Percentiles rank a stretch among this genome's conserved stretches.
Conservation (phyloP, 2,329 filamentous ascomycete species). For the Aschersonia sp. region DNA sequence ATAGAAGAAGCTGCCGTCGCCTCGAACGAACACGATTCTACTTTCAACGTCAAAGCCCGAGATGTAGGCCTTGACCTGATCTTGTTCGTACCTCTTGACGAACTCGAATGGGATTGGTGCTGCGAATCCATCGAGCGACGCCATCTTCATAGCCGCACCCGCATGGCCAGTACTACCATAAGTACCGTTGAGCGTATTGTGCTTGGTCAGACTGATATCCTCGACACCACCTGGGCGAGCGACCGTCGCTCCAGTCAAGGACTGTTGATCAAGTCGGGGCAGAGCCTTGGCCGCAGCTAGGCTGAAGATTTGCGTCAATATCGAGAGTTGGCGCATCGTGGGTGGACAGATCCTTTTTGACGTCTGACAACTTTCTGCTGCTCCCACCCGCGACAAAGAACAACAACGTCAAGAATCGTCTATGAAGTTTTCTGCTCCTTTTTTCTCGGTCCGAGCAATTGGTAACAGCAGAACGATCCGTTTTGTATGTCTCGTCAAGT, state of each 20-base stretch:
- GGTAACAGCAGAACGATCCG: too few relatives aligned
- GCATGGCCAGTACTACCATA: slow-evolving; percentile 4
- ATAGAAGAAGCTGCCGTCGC: slow-evolving; percentile 25
- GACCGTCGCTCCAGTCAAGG: slow-evolving; percentile 8
- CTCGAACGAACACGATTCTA: slow-evolving; percentile 26
- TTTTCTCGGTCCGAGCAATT: too few relatives aligned
- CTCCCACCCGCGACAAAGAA: too few relatives aligned
- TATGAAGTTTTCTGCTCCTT: too few relatives aligned
- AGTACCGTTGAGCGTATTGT: slow-evolving; percentile 26
- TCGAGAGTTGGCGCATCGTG: too few relatives aligned
- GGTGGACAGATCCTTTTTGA: too few relatives aligned
- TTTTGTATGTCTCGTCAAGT: too few relatives aligned
- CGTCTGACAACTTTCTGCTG: too few relatives aligned
- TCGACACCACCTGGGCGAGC: slow-evolving; percentile 14
- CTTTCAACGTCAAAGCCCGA: slow-evolving; percentile 25
- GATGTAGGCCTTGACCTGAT: slow-evolving; percentile 28
- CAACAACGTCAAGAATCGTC: too few relatives aligned
- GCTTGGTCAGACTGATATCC: slow-evolving; percentile 19
- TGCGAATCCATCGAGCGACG: neutral
- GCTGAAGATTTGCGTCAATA: too few relatives aligned
- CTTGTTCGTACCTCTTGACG: slow-evolving; percentile 27
- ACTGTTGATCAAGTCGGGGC: too few relatives aligned
- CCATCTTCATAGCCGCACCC: neutral
- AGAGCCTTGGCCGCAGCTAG: too few relatives aligned
- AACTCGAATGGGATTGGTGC: slow-evolving; percentile 16